Conservation (phyloP, 495 filamentous ascomycete genomes). For the Neurospora tetrasperma region DNA sequence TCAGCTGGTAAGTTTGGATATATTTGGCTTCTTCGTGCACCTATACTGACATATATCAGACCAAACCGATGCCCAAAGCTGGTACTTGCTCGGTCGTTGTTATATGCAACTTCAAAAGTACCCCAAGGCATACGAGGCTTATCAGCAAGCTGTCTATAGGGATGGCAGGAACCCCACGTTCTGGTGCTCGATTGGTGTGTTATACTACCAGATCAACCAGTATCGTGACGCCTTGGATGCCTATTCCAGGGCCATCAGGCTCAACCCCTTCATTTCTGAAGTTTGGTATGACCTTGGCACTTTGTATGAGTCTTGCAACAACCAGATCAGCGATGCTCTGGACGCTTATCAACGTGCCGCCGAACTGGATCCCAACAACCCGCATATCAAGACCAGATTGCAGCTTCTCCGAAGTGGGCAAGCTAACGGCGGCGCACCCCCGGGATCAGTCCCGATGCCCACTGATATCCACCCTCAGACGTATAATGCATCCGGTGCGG, state of each 20-base stretch:
- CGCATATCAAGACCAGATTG: slow-evolving; percentile 91
- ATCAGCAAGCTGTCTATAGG: slow-evolving; percentile 97
- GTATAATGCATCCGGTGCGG: slow-evolving; percentile 61
- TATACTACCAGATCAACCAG: slow-evolving; percentile 99
- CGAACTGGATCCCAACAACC: slow-evolving; percentile 84
- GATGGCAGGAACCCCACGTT: slow-evolving; percentile 98
- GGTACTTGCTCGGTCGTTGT: slow-evolving; percentile 94
- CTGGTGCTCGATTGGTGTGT: slow-evolving; percentile 98
- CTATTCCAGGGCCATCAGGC: slow-evolving; percentile 92
- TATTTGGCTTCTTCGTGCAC: slow-evolving; percentile 4
- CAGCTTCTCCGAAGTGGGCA: slow-evolving; percentile 76
- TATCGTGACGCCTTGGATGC: slow-evolving; percentile 97
- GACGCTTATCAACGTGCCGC: slow-evolving; percentile 93
- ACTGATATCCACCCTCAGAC: slow-evolving; percentile 61
- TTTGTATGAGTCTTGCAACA: slow-evolving; percentile 97
- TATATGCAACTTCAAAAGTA: slow-evolving; percentile 99
- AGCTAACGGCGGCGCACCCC: slow-evolving; percentile 54
- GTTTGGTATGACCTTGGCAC: slow-evolving; percentile 99
- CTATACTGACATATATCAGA: slow-evolving; percentile 43
- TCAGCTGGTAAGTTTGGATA: slow-evolving; percentile 61
- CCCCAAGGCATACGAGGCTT: slow-evolving; percentile 97
- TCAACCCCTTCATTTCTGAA: slow-evolving; percentile 98
- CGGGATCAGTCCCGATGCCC: slow-evolving; percentile 38
- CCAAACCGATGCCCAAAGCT: slow-evolving; percentile 90
- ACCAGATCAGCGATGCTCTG: slow-evolving; percentile 91